Conservation (phyloP, 2,329 filamentous ascomycete species). For the Amesomyces nigricolor region DNA sequence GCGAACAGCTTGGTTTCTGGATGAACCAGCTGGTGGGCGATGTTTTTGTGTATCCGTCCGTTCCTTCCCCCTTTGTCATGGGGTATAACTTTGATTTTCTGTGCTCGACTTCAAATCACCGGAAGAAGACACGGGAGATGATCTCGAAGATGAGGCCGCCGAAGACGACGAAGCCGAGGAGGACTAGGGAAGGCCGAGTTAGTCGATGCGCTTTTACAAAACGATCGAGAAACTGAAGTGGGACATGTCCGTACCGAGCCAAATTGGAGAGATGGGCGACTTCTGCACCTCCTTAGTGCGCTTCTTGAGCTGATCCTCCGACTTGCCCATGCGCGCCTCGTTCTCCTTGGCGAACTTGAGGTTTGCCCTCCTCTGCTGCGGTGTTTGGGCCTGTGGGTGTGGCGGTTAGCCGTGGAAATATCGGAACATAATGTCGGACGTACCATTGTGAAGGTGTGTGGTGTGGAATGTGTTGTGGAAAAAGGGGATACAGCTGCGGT, state of each 20-base stretch:
- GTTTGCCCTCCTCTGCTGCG: slow-evolving; percentile 75
- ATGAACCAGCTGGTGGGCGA: not conserved
- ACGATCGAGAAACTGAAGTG: not conserved
- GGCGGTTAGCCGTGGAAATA: not conserved
- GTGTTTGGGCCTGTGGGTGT: slow-evolving; percentile 65
- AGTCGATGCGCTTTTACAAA: slow-evolving; percentile 12
- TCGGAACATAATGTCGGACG: not conserved
- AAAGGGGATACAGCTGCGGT: not conserved
- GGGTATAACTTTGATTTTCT: too few species aligned
- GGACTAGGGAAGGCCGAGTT: slow-evolving; percentile 34
- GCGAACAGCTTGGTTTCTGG: not conserved
- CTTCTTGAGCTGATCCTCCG: slow-evolving; percentile 59
- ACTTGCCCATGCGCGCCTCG: slow-evolving; percentile 69
- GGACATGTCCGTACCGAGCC: slow-evolving; percentile 50
- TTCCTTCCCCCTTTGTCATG: not conserved
- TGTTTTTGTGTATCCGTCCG: not conserved
- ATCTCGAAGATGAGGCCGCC: slow-evolving; percentile 56
- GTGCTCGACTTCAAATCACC: slow-evolving; percentile 1
- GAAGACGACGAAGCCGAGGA: slow-evolving; percentile 57
- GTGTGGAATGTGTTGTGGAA: not conserved
- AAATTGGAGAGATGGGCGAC: slow-evolving; percentile 59
- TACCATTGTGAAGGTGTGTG: slow-evolving; percentile 23
- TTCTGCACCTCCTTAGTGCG: slow-evolving; percentile 49
- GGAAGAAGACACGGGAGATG: slow-evolving; percentile 45
- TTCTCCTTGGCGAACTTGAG: slow-evolving; percentile 70